Conservation (phyloP, 305 asterid species). For the Salvia sclarea region DNA sequence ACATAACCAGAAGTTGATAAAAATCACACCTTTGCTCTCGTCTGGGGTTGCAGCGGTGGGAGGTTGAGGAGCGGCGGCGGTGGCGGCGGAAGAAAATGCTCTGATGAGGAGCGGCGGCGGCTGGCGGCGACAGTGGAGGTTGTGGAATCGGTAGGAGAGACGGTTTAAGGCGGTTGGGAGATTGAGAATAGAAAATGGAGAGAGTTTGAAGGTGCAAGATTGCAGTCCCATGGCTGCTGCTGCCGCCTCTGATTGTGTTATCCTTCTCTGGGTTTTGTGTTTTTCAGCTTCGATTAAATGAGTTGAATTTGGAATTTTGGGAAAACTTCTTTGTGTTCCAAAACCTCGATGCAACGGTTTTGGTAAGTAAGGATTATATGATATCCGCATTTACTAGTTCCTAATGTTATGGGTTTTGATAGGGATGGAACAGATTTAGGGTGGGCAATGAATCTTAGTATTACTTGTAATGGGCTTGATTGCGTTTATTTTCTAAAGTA, state of each 20-base stretch:
- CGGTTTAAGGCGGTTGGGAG: conserved; percentile 14
- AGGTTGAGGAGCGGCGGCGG: conserved; percentile 43
- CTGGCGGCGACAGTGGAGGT: conserved; percentile 30
- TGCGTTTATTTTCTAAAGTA: too few species aligned
- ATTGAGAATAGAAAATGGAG: conserved; percentile 35
- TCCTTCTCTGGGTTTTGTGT: conserved; percentile 14
- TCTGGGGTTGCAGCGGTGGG: conserved; percentile 33
- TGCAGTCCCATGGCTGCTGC: conserved; percentile 30
- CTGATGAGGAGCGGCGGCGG: conserved; percentile 42
- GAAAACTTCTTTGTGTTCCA: too few species aligned
- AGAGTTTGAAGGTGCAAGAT: conserved; percentile 31
- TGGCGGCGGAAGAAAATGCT: conserved; percentile 53
- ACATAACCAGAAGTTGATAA: conserved; percentile 7
- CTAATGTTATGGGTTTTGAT: too few species aligned
- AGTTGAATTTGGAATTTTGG: neutral
- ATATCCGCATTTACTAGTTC: too few species aligned
- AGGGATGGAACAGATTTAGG: too few species aligned
- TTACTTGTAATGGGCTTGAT: too few species aligned
- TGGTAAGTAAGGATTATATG: too few species aligned
- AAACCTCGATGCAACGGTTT: too few species aligned
- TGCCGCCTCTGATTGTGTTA: neutral
- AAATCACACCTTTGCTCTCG: conserved; percentile 44
- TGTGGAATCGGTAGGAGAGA: conserved; percentile 11
- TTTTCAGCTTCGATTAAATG: neutral
- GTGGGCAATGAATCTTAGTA: too few species aligned